phyloP scores from a whole-genome alignment of 2,329 filamentous ascomycete species.

The Xylariaceae sp. region DNA sequence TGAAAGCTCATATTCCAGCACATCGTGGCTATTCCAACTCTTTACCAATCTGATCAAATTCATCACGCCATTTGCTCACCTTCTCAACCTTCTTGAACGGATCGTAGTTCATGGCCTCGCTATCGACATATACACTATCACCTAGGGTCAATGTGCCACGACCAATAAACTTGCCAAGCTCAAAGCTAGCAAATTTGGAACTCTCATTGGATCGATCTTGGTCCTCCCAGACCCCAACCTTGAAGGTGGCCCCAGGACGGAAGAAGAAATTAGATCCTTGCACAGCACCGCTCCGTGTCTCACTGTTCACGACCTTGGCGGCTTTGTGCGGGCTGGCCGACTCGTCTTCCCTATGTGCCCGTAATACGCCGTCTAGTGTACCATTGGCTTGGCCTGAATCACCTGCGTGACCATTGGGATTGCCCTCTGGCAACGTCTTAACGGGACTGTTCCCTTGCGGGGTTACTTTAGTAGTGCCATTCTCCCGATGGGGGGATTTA shows the following conservation, averaged over 20 bases:
- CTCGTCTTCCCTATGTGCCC: conserved; percentile 18
- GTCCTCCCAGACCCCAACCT: conserved; percentile 43
- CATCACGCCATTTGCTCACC: conserved; percentile 40
- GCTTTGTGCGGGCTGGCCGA: conserved; percentile 16
- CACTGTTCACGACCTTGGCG: conserved; percentile 22
- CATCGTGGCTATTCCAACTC: conserved; percentile 34
- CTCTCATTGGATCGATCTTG: conserved; percentile 25
- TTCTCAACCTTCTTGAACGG: conserved; percentile 42
- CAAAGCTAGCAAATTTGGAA: conserved; percentile 25
- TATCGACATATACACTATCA: conserved; percentile 42
- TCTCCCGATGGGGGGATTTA: background rate
- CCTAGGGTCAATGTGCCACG: conserved; percentile 36
- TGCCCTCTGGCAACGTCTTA: background rate
- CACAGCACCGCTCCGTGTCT: conserved; percentile 30
- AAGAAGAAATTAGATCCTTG: conserved; percentile 44
- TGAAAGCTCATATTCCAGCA: too few species aligned
- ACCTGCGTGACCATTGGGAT: background rate
- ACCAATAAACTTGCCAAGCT: conserved; percentile 30
- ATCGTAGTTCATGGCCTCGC: conserved; percentile 43
- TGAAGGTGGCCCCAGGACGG: conserved; percentile 36
- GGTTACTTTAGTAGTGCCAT: background rate
- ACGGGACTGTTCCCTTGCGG: background rate
- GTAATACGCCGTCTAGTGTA: background rate
- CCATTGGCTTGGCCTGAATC: background rate
- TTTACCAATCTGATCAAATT: conserved; percentile 43